phyloP scores from a whole-genome alignment of 2,329 filamentous ascomycete genomes.

The Colletotrichum magnum region DNA sequence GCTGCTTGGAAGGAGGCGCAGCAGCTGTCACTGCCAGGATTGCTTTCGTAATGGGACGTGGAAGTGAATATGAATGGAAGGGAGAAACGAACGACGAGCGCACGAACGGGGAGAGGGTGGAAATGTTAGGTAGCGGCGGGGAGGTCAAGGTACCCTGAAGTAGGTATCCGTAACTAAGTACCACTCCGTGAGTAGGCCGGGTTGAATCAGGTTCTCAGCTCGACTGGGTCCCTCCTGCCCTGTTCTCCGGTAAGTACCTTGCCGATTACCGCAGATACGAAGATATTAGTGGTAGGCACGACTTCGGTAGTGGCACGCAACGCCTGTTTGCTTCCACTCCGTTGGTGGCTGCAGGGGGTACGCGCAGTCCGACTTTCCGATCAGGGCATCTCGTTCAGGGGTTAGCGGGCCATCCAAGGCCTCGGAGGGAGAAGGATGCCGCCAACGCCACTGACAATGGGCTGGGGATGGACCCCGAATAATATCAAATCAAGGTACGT shows the following conservation, averaged over 20 bases:
- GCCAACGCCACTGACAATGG: too few relatives aligned
- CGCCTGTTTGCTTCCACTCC: constrained; percentile 21
- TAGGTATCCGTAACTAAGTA: too few relatives aligned
- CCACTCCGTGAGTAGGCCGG: neutral
- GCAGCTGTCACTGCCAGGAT: constrained; percentile 36
- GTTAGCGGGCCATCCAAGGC: too few relatives aligned
- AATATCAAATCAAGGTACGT: neutral
- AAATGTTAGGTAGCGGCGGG: too few relatives aligned
- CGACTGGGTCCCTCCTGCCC: neutral
- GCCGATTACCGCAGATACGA: constrained; percentile 5
- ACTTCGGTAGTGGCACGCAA: constrained; percentile 9
- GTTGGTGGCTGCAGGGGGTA: constrained; percentile 27
- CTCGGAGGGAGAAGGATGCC: too few relatives aligned
- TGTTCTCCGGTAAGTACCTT: neutral
- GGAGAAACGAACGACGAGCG: neutral
- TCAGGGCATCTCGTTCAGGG: too few relatives aligned
- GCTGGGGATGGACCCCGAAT: neutral
- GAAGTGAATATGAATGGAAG: constrained; percentile 1
- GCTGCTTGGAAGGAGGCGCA: constrained; percentile 32
- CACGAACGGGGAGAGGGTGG: neutral
- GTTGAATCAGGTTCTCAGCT: constrained; percentile 23
- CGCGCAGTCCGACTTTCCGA: neutral
- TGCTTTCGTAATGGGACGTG: constrained; percentile 14
- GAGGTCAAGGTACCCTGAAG: too few relatives aligned
- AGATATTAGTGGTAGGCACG: constrained; percentile 9